Evolutionary conservation across 768 basidiomycete genomes (phyloP), one percentile per base, ranked within the genome.

Genomic region (Tylopilus sp.): DNA sequence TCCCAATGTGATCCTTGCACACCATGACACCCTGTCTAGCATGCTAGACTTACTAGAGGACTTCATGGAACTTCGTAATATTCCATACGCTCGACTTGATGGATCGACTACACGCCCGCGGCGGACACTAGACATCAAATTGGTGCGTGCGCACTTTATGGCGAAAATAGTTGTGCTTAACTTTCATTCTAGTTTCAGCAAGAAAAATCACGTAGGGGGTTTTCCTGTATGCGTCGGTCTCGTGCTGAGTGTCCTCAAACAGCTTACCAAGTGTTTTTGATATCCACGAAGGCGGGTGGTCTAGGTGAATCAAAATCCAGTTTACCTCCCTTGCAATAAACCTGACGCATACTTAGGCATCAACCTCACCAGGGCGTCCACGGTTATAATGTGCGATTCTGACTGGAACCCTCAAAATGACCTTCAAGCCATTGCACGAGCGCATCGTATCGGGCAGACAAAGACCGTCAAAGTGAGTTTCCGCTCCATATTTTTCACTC

Each of bases 341-440:
- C 52, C 65, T 56, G 48, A 72, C 38, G 58, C 9, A 25, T 40
- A 57, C 62, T 35, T 31, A 72, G 88, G 89, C 44, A 89, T 92
- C 70, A 92, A 92, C 61, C 75, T 92, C 44, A 90, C 90, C 48
- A 90, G 79, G 52, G 90, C 90, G 5, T 80, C 87, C 41, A 84
- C 82, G 3, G 87, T 89, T 56, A 83, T 91, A 62, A 86, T 91
- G 76, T 86, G 84, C 57, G 89, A 91, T 64, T 79, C 75, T 0
- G 80, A 81, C 41, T 82, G 81, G 80, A 82, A 82, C 63, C 81
- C 81, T 15, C 79, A 90, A 66, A 91, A 88, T 63, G 90, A 92
- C 64, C 70, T 91, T 6, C 89, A 91, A 68, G 90, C 90, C 1
- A 89, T 91, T 66, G 90, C 90, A 21, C 77, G 90, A 38, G 90